A percentile compares a stretch with the other conserved stretches of the same genome.
Conservation (phyloP, 306 rosid genomes). For the Corylus avellana region DNA sequence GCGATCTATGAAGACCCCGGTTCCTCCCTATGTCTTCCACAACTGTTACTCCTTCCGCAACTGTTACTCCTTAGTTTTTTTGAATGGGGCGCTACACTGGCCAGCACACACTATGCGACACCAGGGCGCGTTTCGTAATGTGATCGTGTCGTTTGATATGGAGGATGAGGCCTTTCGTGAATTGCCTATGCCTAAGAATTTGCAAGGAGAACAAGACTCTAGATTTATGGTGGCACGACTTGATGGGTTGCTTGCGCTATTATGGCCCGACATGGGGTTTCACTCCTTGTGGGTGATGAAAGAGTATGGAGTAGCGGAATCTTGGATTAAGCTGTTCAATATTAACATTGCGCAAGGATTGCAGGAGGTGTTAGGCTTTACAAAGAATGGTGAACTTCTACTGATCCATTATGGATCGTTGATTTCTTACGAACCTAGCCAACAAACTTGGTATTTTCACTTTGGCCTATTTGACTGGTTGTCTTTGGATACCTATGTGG, state of each 20-base stretch:
- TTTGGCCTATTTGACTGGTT: neutral
- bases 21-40: neutral
- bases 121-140: neutral
- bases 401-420: neutral
- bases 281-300: neutral
- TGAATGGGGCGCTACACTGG: neutral
- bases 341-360: neutral
- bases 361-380: neutral
- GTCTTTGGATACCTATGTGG: neutral
- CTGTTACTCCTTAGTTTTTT: neutral
- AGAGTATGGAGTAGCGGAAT: neutral
- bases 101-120: neutral
- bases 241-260: neutral
- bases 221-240: neutral
- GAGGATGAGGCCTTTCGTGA: neutral
- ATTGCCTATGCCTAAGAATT: neutral
- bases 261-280: neutral
- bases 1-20: neutral
- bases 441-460: neutral
- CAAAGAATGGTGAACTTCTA: neutral
- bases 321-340: neutral
- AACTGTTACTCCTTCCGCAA: neutral
- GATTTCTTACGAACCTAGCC: neutral
- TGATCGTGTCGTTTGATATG: neutral
- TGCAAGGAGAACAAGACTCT: neutral